Evolutionary conservation across 345 rosid genomes (phyloP), one percentile per base, ranked within the genome.

Genomic region (Lumnitzera littorea): DNA sequence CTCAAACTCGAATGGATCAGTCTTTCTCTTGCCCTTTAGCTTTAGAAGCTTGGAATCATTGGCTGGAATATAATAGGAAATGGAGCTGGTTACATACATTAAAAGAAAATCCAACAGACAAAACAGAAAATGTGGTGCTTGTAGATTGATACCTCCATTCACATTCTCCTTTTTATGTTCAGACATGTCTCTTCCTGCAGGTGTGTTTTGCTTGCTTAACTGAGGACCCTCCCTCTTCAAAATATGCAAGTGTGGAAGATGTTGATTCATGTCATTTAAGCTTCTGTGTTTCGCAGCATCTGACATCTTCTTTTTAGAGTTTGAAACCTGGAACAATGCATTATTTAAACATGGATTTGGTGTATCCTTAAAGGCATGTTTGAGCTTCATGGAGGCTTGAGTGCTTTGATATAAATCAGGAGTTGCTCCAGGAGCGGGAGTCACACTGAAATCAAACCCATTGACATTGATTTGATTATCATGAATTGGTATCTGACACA

Each of bases 11-110:
- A 65, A 50, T 41, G 66, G 66, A 63, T 71, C 76, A 74, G 72
- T 51, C 62, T 69, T 71, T 62, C 80, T 74, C 82, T 78, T 78
- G 65, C 52, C 80, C 69, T 66, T 81, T 65, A 56, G 57, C 61
- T 74, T 79, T 64, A 66, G 47, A 71, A 65, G 75, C 64, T 62
- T 64, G 48, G 60, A 66, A 57, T 61, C 74, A 65, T 79, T 85
- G 77, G 67, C 70, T 51, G 52, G 75, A 46, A 64, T 55, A 63
- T 50, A 69, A 49, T 51, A 56, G 3, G 56, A 60, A 61, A 61
- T 31, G 10, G 66, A 67, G 62, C 15, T 66, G 55, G 62, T 41
- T 47, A 17, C 52, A 47, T 11, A 29, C 31, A 14, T 48, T 49
- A 49, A 61, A n/a, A 58, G 46, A 51, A 20, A 54, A 57, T 48